Percentiles rank a stretch among this genome's conserved stretches.
These are phyloP conservation scores for Schizosaccharomyces japonicus DNA, from an alignment of 805 yeast species.

Conservation along the genomic window DNA sequence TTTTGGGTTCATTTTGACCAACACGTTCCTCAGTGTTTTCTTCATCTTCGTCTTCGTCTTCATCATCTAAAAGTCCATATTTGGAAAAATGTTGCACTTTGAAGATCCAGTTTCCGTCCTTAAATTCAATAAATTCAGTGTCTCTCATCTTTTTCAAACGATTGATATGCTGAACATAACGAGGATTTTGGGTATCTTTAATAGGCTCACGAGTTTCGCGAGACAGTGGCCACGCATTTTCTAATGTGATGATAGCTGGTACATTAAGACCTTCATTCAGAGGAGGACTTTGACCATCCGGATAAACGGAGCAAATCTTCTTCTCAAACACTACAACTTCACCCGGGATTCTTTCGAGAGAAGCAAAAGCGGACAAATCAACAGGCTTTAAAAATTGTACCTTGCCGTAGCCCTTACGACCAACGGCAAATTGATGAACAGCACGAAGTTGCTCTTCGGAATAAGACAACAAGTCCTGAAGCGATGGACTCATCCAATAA, in stretches of 20 bases:
- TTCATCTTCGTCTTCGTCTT: slow-evolving; percentile 29
- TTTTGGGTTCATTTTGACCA: background rate
- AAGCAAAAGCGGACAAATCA: slow-evolving; percentile 47
- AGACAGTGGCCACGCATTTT: slow-evolving; percentile 59
- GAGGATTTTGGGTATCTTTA: slow-evolving; percentile 51
- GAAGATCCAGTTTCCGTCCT: slow-evolving; percentile 25
- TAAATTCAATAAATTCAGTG: slow-evolving; percentile 45
- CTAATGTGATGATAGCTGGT: slow-evolving; percentile 46
- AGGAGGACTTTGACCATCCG: slow-evolving; percentile 35
- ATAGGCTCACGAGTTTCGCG: slow-evolving; percentile 49
- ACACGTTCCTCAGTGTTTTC: slow-evolving; percentile 11
- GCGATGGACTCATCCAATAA: slow-evolving; percentile 68
- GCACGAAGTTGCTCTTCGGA: slow-evolving; percentile 38
- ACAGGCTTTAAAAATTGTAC: slow-evolving; percentile 61
- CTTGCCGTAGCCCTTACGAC: slow-evolving; percentile 54
- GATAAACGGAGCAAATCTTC: slow-evolving; percentile 45
- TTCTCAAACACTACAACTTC: slow-evolving; percentile 36
- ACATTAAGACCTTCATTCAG: slow-evolving; percentile 68
- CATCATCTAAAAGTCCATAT: slow-evolving; percentile 70
- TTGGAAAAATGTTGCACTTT: slow-evolving; percentile 57
- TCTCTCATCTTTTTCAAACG: slow-evolving; percentile 37
- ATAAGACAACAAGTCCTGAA: slow-evolving; percentile 34
- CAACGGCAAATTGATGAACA: slow-evolving; percentile 46
- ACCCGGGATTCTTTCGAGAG: slow-evolving; percentile 40
- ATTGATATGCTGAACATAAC: slow-evolving; percentile 42